Percentiles rank a stretch among this genome's conserved stretches.
phyloP scores from a whole-genome alignment of 2,329 filamentous ascomycete genomes.

The Emydomyces testavorans region DNA sequence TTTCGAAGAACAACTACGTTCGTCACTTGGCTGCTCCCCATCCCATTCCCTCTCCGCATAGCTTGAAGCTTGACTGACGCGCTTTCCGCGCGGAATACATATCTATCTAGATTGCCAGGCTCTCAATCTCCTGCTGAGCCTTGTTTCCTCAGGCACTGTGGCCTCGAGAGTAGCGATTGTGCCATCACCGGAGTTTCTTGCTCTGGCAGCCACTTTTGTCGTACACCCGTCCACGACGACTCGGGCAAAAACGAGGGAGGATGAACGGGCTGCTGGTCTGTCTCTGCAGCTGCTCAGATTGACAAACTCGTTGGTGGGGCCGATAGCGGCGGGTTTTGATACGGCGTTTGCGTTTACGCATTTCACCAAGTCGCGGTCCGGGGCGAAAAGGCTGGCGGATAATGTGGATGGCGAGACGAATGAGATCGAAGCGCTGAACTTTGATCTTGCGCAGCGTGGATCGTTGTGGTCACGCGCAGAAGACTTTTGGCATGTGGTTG shows the following conservation, averaged over 20 bases:
- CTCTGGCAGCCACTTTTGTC: slow-evolving; percentile 67
- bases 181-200: slow-evolving; percentile 61
- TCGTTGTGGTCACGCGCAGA: slow-evolving; percentile 65
- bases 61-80: too few species aligned
- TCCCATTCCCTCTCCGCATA: slow-evolving; percentile 10
- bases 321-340: slow-evolving; percentile 57
- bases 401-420: slow-evolving; percentile 21
- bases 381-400: slow-evolving; percentile 16
- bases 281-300: slow-evolving; percentile 61
- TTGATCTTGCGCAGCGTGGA: slow-evolving; percentile 50
- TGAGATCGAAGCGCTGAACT: slow-evolving; percentile 40
- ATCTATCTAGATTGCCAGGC: slow-evolving; percentile 34
- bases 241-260: slow-evolving; percentile 51
- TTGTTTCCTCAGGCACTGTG: slow-evolving; percentile 25
- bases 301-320: slow-evolving; percentile 53
- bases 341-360: slow-evolving; percentile 58
- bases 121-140: slow-evolving; percentile 49
- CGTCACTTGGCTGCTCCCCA: slow-evolving; percentile 24
- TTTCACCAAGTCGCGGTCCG: slow-evolving; percentile 26
- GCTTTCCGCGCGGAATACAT: too few species aligned
- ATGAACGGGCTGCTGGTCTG: slow-evolving; percentile 51
- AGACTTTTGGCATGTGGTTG: slow-evolving; percentile 80
- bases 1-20: slow-evolving; percentile 63
- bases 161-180: slow-evolving; percentile 44
- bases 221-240: slow-evolving; percentile 72